These are phyloP conservation scores for Bremia lactucae DNA, from an alignment of 352 stramenopile species.

Conservation along the genomic window DNA sequence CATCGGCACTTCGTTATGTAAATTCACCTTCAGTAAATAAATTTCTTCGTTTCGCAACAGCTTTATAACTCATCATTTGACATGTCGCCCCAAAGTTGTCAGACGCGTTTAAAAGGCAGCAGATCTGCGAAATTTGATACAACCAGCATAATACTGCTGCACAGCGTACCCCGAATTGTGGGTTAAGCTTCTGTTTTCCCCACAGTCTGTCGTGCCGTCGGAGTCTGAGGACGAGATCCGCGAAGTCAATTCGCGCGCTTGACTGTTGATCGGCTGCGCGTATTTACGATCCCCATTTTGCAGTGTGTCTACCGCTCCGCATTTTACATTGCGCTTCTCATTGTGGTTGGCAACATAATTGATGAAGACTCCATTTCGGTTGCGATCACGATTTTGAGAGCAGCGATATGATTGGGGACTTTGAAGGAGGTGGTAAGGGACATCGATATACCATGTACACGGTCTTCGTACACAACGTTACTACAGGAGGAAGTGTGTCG, in stretches of 20 bases:
- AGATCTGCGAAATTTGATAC: neutral
- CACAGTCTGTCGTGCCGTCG: constrained; percentile 16
- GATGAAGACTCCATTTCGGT: constrained; percentile 56
- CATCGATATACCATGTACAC: constrained; percentile 82
- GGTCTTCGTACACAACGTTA: constrained; percentile 67
- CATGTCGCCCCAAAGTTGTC: too few relatives aligned
- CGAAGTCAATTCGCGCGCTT: constrained; percentile 12
- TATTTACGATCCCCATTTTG: constrained; percentile 7
- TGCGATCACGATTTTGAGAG: constrained; percentile 45
- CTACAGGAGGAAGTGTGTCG: constrained; percentile 65
- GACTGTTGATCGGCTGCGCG: constrained; percentile 10
- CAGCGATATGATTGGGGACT: constrained; percentile 7
- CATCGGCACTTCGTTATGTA: too few relatives aligned
- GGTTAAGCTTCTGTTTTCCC: constrained; percentile 24
- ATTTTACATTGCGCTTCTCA: too few relatives aligned
- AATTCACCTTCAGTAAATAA: too few relatives aligned
- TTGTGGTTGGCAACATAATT: constrained; percentile 23
- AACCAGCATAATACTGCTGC: neutral
- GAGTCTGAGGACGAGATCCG: constrained; percentile 19
- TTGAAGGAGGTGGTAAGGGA: constrained; percentile 18
- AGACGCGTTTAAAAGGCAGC: neutral
- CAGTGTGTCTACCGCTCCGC: too few relatives aligned
- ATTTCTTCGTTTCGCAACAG: too few relatives aligned
- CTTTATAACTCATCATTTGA: too few relatives aligned
- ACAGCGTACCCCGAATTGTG: constrained; percentile 2